These are phyloP conservation scores for Leishmania lainsoni DNA, from an alignment of 208 protist species.

Conservation along the genomic window DNA sequence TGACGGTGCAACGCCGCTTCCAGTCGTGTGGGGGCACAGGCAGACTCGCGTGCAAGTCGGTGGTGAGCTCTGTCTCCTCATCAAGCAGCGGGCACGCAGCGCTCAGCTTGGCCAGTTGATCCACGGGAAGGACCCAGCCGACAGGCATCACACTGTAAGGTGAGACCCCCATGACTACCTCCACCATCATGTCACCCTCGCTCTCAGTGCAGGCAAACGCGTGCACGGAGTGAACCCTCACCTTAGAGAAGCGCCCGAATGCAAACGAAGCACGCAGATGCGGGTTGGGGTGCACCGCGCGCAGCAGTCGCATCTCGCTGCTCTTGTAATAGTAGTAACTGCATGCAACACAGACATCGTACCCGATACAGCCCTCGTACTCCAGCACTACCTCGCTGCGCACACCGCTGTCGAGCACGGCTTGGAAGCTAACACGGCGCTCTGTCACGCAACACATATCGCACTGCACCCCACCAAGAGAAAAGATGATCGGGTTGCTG, in stretches of 20 bases:
- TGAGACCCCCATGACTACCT: slow-evolving; percentile 29
- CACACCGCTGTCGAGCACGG: slow-evolving; percentile 31
- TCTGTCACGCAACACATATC: slow-evolving; percentile 31
- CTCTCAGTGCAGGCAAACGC: slow-evolving; percentile 7
- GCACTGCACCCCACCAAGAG: slow-evolving; percentile 11
- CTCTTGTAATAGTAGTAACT: slow-evolving; percentile 42
- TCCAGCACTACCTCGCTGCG: slow-evolving; percentile 21
- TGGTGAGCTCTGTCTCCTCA: slow-evolving; percentile 25
- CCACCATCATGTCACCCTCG: slow-evolving; percentile 7
- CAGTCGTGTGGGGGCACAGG: slow-evolving; percentile 19
- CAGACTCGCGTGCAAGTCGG: slow-evolving; percentile 17
- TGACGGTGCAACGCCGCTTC: slow-evolving; percentile 19
- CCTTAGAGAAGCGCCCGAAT: slow-evolving; percentile 19
- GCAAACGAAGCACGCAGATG: slow-evolving; percentile 27
- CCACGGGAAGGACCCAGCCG: slow-evolving; percentile 32
- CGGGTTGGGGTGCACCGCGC: slow-evolving; percentile 27
- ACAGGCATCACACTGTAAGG: slow-evolving; percentile 37
- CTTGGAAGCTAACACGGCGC: slow-evolving; percentile 27
- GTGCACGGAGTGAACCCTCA: slow-evolving; percentile 22
- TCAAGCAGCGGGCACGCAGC: slow-evolving; percentile 2
- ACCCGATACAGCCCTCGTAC: slow-evolving; percentile 25
- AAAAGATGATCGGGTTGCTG: slow-evolving; percentile 27
- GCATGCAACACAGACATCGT: slow-evolving; percentile 54
- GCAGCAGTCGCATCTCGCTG: slow-evolving; percentile 31
- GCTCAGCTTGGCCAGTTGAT: slow-evolving; percentile 24